Evolutionary conservation across 768 basidiomycete genomes (phyloP).

Genomic region (Kwoniella sp.): DNA sequence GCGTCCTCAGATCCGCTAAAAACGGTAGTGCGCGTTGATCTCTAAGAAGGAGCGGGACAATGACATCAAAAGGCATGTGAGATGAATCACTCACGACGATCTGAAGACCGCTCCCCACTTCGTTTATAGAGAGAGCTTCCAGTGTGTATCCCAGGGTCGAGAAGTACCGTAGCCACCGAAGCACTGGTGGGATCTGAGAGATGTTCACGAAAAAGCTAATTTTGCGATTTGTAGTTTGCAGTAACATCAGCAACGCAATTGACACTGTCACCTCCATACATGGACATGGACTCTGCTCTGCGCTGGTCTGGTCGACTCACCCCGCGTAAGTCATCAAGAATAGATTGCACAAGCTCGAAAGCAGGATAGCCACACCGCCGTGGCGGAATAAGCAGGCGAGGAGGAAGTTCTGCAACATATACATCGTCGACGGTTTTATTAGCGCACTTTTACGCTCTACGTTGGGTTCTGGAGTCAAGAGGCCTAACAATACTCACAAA

Average conservation of each 20-base stretch:
- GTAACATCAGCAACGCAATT: conserved; percentile 57
- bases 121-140: conserved; percentile 83
- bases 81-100: conserved; percentile 59
- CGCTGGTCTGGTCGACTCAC: conserved; percentile 35
- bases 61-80: too few species aligned
- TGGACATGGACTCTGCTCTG: too few species aligned
- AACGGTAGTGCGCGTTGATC: too few species aligned
- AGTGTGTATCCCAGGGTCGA: conserved; percentile 59
- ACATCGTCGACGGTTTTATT: neutral
- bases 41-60: conserved; percentile 1
- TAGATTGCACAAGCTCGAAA: conserved; percentile 65
- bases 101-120: conserved; percentile 83
- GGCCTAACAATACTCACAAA: conserved; percentile 66
- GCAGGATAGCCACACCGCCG: conserved; percentile 84
- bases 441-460: neutral
- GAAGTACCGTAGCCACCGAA: conserved; percentile 92
- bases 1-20: too few species aligned
- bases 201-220: conserved; percentile 81
- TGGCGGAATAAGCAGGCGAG: conserved; percentile 80
- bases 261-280: too few species aligned
- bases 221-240: conserved; percentile 7
- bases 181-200: conserved; percentile 77
- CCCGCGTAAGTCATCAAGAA: conserved; percentile 59
- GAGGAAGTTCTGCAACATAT: conserved; percentile 70
- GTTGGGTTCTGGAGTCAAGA: neutral